Evolutionary conservation across 2,329 filamentous ascomycete species (phyloP).

Genomic region (Penicillium polonicum): DNA sequence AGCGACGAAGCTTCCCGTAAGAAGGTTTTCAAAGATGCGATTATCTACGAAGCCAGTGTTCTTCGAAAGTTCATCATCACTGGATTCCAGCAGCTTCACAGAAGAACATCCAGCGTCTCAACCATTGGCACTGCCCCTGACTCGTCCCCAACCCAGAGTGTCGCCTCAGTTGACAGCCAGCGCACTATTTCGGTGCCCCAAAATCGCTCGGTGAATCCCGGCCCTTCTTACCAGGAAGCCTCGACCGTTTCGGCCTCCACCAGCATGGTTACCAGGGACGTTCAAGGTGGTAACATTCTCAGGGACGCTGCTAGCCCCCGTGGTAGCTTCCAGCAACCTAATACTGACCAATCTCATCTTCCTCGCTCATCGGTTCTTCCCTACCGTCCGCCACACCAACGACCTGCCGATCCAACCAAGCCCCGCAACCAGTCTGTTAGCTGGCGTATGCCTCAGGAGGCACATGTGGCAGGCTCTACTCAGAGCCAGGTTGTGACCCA

Average conservation of each 20-base stretch:
- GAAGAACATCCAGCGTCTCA: neutral
- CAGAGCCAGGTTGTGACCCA: neutral
- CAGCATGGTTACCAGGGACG: too few species aligned
- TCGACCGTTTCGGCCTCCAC: neutral
- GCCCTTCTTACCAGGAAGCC: neutral
- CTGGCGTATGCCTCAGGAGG: neutral
- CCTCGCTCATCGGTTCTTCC: neutral
- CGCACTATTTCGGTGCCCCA: neutral
- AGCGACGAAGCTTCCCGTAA: neutral
- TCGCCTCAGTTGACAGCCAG: neutral
- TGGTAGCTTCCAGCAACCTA: neutral
- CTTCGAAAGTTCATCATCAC: conserved; percentile 10
- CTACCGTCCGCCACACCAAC: neutral
- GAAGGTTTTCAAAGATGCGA: conserved; percentile 1
- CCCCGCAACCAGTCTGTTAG: neutral
- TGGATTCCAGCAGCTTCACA: conserved; percentile 2
- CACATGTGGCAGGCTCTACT: neutral
- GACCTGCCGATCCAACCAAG: neutral
- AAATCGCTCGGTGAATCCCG: neutral
- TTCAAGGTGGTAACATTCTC: too few species aligned
- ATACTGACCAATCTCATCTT: neutral
- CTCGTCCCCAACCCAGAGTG: neutral
- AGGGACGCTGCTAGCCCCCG: too few species aligned
- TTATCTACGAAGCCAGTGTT: conserved; percentile 6
- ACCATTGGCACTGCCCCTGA: conserved; percentile 2